Evolutionary conservation across 305 asterid genomes (phyloP).

Genomic region (Fraxinus dipetala): DNA sequence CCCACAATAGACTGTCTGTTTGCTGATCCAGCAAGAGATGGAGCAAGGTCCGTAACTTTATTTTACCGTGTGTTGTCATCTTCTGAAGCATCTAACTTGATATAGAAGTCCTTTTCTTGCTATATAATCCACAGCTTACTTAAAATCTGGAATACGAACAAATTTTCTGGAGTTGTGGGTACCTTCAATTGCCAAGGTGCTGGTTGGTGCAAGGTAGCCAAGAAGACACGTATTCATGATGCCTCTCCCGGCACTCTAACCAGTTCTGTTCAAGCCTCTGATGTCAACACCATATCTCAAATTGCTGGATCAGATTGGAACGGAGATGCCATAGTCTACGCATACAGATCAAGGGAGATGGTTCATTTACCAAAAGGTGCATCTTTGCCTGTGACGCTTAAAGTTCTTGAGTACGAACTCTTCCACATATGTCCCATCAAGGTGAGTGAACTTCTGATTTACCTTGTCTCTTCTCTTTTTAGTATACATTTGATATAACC

Average conservation of each 20-base stretch:
- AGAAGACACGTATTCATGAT: constrained; percentile 84
- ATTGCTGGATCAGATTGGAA: constrained; percentile 74
- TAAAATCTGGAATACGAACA: constrained; percentile 86
- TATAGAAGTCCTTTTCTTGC: background rate
- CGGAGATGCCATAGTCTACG: constrained; percentile 69
- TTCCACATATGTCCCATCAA: constrained; percentile 81
- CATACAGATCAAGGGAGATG: constrained; percentile 59
- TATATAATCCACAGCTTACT: constrained; percentile 65
- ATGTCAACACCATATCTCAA: constrained; percentile 59
- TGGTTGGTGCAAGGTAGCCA: constrained; percentile 84
- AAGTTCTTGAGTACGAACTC: constrained; percentile 83
- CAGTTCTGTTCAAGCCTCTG: constrained; percentile 59
- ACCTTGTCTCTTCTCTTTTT: background rate
- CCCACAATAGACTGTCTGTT: constrained; percentile 87
- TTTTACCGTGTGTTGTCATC: constrained; percentile 4
- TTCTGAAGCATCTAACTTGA: background rate
- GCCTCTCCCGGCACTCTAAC: constrained; percentile 85
- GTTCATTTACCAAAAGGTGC: constrained; percentile 65
- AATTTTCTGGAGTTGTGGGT: constrained; percentile 81
- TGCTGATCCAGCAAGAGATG: constrained; percentile 96
- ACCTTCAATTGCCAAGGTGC: constrained; percentile 99
- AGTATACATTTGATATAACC: background rate
- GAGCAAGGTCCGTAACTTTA: constrained; percentile 50
- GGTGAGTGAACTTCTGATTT: constrained; percentile 36
- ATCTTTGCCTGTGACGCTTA: constrained; percentile 72